A percentile compares a stretch with the other conserved stretches of the same genome.
Conservation (phyloP, 2,329 filamentous ascomycete genomes). For the Fusarium lateritium region DNA sequence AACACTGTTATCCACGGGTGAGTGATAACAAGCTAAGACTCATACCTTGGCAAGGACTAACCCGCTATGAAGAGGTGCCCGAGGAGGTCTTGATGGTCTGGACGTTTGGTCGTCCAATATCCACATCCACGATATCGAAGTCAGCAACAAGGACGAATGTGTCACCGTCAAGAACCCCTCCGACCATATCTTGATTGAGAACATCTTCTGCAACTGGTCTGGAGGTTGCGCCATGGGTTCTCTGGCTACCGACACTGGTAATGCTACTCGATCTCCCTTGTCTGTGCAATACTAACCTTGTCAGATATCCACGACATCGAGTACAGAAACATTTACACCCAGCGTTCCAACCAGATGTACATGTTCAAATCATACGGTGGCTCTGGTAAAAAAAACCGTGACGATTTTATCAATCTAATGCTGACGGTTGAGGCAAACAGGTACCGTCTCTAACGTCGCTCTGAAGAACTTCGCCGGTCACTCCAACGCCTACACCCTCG, state of each 20-base stretch:
- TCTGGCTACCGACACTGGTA: slow-evolving; percentile 22
- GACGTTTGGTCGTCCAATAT: slow-evolving; percentile 43
- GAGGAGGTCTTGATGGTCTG: slow-evolving; percentile 37
- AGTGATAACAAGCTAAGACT: too few species aligned
- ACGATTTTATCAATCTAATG: too few species aligned
- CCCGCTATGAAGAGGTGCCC: slow-evolving; percentile 3
- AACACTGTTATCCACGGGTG: slow-evolving; percentile 40
- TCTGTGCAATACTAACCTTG: neutral
- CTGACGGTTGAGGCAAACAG: too few species aligned
- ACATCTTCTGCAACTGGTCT: slow-evolving; percentile 45
- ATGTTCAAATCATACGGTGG: slow-evolving; percentile 46
- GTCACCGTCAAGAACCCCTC: slow-evolving; percentile 44
- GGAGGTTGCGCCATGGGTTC: slow-evolving; percentile 44
- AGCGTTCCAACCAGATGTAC: slow-evolving; percentile 44
- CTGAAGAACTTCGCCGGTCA: slow-evolving; percentile 43
- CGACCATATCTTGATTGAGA: slow-evolving; percentile 41
- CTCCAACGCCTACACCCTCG: slow-evolving; percentile 42
- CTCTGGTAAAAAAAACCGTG: slow-evolving; percentile 21
- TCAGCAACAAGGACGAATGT: slow-evolving; percentile 46
- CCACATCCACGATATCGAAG: slow-evolving; percentile 42
- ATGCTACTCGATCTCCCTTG: neutral
- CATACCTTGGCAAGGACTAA: too few species aligned
- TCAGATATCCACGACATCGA: slow-evolving; percentile 35
- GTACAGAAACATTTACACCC: slow-evolving; percentile 44
- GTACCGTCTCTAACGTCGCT: slow-evolving; percentile 33